Base-by-base conservation (phyloP, 1,284 basidiomycete species). In the Gomphus bonarii region DNA sequence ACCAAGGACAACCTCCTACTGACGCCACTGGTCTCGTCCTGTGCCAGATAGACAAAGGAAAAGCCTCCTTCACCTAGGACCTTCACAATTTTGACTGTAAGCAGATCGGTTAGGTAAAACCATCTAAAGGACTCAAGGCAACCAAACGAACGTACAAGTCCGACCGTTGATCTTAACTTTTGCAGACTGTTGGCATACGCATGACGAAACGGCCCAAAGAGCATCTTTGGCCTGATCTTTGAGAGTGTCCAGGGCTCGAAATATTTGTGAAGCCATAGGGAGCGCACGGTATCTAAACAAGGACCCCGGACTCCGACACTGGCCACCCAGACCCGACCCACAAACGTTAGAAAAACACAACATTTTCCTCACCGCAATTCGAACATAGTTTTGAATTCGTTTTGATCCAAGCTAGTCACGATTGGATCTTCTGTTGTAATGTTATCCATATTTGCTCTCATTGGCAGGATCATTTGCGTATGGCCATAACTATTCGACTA, bases 61-160 rank as follows among this genome's bases (percentile, higher is more conserved):
- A 97, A 97, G 1, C 91, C 94, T 43, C 94, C 94, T 72, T 97
- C 94, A 47, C 94, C 94, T 3, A 97, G 80, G 14, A 95, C 84
- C 63, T 88, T 90, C 54, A 94, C 73, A 50, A 97, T 90, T 65
- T 90, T 88, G 73, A 93, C 87, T 89, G 63, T 14, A 22, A 25
- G 36, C 11, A 14, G 16, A 31, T 28, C 22, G 11, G 11, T 31
- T 22, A 35, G n/a, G 35, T 12, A 31, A 30, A 35, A 55, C 18
- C 30, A 16, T 16, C n/a, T 35, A 44, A 44, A 20, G 14, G 28
- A 47, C 36, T 11, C 10, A 6, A 38, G 7, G 10, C 12, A 40
- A 51, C 36, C 48, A 18, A 33, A 30, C 58, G 31, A 58, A 80
- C 82, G 74, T 62, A 89, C 88, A 97, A 51, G 86, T 89, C 65